Percentiles rank a stretch among this genome's conserved stretches.
Evolutionary conservation across 164 flowering plant genomes (phyloP).

Genomic region (Kingdonia uniflora): DNA sequence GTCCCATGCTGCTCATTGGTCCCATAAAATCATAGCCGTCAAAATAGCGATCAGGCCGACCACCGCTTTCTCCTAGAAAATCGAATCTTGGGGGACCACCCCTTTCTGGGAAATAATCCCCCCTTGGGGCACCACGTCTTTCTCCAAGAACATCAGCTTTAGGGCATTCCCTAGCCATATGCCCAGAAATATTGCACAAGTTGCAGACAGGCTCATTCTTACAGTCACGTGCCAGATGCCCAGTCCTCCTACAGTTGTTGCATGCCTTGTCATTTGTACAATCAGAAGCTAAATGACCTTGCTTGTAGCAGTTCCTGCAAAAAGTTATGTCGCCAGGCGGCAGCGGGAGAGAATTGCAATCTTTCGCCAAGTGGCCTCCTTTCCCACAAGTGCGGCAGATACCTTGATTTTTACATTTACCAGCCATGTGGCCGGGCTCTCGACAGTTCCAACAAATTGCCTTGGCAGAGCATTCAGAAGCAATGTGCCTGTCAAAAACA

Average conservation of each 20-base stretch:
- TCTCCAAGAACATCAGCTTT: conserved; percentile 22
- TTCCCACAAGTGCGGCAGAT: conserved; percentile 54
- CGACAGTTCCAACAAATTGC: conserved; percentile 52
- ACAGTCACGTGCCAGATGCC: conserved; percentile 54
- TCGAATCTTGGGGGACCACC: too few relatives aligned
- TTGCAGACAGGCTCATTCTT: conserved; percentile 48
- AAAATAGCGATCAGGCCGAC: conserved; percentile 44
- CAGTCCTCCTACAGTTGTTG: conserved; percentile 65
- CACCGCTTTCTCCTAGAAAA: conserved; percentile 10
- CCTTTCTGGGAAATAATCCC: too few relatives aligned
- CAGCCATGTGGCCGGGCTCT: conserved; percentile 51
- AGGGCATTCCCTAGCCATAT: conserved; percentile 42
- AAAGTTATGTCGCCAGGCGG: conserved; percentile 56
- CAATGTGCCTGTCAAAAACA: conserved; percentile 31
- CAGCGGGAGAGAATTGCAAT: conserved; percentile 34
- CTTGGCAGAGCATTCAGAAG: conserved; percentile 42
- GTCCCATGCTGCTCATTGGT: conserved; percentile 64
- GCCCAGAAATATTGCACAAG: conserved; percentile 48
- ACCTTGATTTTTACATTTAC: conserved; percentile 42
- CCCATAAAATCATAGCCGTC: conserved; percentile 62
- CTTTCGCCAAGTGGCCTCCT: conserved; percentile 54
- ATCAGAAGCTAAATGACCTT: conserved; percentile 56
- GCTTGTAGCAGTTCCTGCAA: conserved; percentile 75
- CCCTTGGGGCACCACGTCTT: conserved; percentile 13
- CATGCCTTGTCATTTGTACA: conserved; percentile 73